Base-by-base conservation (phyloP, 2,329 filamentous ascomycete genomes). In the Botryosphaeria agaves region DNA sequence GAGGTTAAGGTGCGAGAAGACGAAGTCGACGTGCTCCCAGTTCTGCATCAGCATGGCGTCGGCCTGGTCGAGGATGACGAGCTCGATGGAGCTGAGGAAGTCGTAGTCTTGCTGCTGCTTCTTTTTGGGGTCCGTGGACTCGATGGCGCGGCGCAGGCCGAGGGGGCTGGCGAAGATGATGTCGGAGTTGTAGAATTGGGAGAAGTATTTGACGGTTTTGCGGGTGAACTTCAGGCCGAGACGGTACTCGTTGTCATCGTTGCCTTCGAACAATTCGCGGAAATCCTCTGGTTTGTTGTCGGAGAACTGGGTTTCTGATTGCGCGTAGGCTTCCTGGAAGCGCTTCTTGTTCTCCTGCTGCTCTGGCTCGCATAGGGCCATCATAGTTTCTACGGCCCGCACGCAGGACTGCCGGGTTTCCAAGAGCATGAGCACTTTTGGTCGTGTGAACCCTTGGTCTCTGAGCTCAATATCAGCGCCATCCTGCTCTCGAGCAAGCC, bases 31-130 rank as follows among this genome's bases (percentile, higher is more conserved):
- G 48, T 98, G 87, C 46, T 94, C 84, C 85, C 87, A 95, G 51
- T 93, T 95, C 52, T 98, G 89, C 84, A 94, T 94, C 6, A 92
- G 69, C 25, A 94, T 69, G 0, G 84, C 84, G 52, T 95, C 85
- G 8, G 83, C 78, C 54, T 95, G 85, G 51, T 98, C 89, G 36
- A 93, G 66, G 28, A 95, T 65, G 18, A 89, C 74, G 30, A 98
- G 56, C 55, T 98, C 89, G 43, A 98, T 81, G 1, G 87, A 95
- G 34, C 80, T 87, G 9, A 98, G 64, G 49, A 93, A 98, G 53
- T 98, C 89, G 42, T 72, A 75, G 49, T 95, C 87, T 20, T 69
- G 56, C n/a, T n/a, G n/a, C n/a, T n/a, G n/a, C n/a, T n/a, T n/a
- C 39, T 72, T 73, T 49, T 77, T 76, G 36, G 62, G 66, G 41